phyloP scores from a whole-genome alignment of 495 filamentous ascomycete species.

The Neurospora africana region DNA sequence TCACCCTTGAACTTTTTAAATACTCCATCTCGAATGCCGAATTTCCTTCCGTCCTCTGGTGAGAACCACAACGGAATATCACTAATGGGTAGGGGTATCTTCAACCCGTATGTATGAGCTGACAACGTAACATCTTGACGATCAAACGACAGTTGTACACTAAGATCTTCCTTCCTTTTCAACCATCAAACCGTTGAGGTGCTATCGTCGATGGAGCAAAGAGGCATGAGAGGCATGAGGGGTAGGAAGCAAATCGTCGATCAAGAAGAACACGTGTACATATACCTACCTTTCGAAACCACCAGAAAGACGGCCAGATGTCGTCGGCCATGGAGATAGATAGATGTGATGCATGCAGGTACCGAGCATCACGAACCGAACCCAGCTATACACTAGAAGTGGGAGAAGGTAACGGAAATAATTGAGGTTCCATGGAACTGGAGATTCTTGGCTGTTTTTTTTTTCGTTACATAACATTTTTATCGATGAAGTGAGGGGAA shows the following conservation, averaged over 20 bases:
- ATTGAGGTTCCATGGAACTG: neutral
- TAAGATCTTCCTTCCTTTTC: neutral
- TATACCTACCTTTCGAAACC: too few species aligned
- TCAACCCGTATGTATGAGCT: too few species aligned
- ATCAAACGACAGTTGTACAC: neutral
- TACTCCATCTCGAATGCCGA: too few species aligned
- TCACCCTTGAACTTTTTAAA: too few species aligned
- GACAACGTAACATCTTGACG: too few species aligned
- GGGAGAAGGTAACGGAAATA: neutral
- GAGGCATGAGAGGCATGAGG: neutral
- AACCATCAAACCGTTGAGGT: neutral
- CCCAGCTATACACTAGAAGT: too few species aligned
- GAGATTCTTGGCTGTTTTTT: neutral
- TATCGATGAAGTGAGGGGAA: neutral
- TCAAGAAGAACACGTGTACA: neutral
- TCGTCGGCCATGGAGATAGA: too few species aligned
- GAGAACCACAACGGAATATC: too few species aligned
- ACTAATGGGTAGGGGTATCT: too few species aligned
- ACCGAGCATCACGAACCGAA: neutral
- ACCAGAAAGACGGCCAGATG: too few species aligned
- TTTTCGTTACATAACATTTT: neutral
- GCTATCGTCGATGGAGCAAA: neutral
- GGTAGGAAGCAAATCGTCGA: neutral
- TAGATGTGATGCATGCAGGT: neutral
- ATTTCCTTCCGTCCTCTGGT: too few species aligned